phyloP scores from a whole-genome alignment of 208 protist species.

The Leishmania guyanensis region DNA sequence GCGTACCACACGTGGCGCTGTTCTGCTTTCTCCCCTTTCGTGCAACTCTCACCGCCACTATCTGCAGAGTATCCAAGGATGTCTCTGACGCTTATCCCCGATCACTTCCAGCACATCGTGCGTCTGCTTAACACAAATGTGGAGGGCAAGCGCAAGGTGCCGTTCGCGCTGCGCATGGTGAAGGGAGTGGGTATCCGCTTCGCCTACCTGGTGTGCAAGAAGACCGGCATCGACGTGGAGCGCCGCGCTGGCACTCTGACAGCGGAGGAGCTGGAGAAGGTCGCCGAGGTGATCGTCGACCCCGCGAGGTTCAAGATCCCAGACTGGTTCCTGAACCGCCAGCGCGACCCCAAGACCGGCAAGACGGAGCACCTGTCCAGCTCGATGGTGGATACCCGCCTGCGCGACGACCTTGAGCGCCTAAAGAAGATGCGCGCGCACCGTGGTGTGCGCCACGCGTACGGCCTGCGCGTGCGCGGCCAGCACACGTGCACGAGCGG shows the following conservation, averaged over 20 bases:
- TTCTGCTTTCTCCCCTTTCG: neutral
- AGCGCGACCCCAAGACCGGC: slow-evolving; percentile 98
- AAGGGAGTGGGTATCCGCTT: slow-evolving; percentile 99
- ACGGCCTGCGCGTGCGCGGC: slow-evolving; percentile 98
- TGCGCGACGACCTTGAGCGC: slow-evolving; percentile 99
- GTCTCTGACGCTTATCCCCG: slow-evolving; percentile 60
- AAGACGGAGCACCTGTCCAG: slow-evolving; percentile 97
- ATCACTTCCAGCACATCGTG: slow-evolving; percentile 99
- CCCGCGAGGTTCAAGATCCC: slow-evolving; percentile 99
- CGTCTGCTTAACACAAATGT: slow-evolving; percentile 99
- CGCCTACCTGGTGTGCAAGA: slow-evolving; percentile 98
- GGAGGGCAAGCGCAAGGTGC: slow-evolving; percentile 97
- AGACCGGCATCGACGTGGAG: slow-evolving; percentile 97
- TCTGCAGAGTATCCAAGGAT: slow-evolving; percentile 27
- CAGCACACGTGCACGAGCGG: slow-evolving; percentile 99
- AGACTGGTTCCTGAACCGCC: slow-evolving; percentile 99
- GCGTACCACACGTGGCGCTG: neutral
- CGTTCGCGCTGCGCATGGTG: slow-evolving; percentile 98
- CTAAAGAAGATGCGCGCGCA: slow-evolving; percentile 99
- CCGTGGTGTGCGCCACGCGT: slow-evolving; percentile 99
- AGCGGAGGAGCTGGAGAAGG: slow-evolving; percentile 96
- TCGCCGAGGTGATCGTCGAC: slow-evolving; percentile 98
- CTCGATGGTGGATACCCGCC: slow-evolving; percentile 97
- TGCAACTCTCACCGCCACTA: neutral
- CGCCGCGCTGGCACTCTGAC: slow-evolving; percentile 95